Percentiles rank a stretch among this genome's conserved stretches.
Conservation (phyloP, 2,329 filamentous ascomycete genomes). For the Aureobasidium sp. region DNA sequence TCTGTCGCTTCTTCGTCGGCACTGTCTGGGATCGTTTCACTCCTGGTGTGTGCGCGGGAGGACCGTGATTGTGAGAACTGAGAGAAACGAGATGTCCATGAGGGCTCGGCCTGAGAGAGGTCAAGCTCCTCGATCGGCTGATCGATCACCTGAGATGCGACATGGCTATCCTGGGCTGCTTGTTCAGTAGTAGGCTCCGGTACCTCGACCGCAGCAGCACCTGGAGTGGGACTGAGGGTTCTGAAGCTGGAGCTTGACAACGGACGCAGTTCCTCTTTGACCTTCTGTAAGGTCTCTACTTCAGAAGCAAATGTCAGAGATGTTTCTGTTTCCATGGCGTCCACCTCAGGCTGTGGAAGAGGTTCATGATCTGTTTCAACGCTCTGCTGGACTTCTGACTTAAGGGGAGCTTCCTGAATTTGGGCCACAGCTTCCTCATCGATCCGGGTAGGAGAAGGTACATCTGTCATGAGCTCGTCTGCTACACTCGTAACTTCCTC, state of each 20-base stretch:
- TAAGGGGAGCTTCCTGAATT: neutral
- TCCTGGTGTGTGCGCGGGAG: conserved; percentile 5
- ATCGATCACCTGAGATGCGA: neutral
- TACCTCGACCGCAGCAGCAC: neutral
- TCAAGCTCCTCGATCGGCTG: conserved; percentile 9
- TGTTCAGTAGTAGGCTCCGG: neutral
- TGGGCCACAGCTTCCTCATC: neutral
- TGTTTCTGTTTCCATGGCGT: neutral
- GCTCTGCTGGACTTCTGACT: neutral
- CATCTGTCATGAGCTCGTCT: neutral
- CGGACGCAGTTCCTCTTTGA: neutral
- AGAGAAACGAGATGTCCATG: neutral
- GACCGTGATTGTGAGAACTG: neutral
- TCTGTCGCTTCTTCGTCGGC: conserved; percentile 1
- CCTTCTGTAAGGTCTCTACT: neutral
- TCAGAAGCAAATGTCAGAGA: neutral
- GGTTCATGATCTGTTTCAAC: neutral
- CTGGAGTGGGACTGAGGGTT: neutral
- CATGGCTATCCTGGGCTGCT: neutral
- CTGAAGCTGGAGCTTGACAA: conserved; percentile 8
- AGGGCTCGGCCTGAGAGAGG: conserved; percentile 8
- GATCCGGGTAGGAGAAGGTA: neutral
- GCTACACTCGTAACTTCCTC: neutral
- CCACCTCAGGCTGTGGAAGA: neutral
- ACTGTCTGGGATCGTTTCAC: conserved; percentile 12